These are phyloP conservation scores for Quercus lobata DNA, from an alignment of 331 rosid species.

Conservation along the genomic window DNA sequence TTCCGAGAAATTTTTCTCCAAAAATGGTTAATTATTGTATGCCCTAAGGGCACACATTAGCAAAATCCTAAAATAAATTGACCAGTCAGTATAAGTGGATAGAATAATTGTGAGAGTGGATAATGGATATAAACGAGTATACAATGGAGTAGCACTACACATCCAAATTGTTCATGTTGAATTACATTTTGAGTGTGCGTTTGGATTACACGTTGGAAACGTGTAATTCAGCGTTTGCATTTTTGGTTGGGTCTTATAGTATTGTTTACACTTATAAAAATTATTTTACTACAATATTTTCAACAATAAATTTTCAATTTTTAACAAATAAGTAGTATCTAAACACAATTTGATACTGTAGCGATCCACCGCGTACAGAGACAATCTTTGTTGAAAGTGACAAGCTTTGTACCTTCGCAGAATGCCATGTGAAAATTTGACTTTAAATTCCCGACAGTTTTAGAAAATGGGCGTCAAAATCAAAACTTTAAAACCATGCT, in stretches of 20 bases:
- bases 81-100: not conserved
- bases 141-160: not conserved
- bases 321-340: too few relatives aligned
- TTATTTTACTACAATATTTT: too few relatives aligned
- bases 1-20: too few relatives aligned
- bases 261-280: too few relatives aligned
- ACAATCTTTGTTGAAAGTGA: not conserved
- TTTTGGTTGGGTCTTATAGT: too few relatives aligned
- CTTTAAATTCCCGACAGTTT: not conserved
- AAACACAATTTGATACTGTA: not conserved
- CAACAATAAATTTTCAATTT: too few relatives aligned
- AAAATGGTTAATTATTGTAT: too few relatives aligned
- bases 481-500: not conserved
- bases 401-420: not conserved
- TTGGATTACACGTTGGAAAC: too few relatives aligned
- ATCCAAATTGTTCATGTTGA: not conserved
- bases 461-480: not conserved
- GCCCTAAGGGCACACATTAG: too few relatives aligned
- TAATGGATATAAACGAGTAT: not conserved
- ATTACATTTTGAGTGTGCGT: not conserved
- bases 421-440: conserved; percentile 3
- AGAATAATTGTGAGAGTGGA: not conserved
- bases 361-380: not conserved
- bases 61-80: too few relatives aligned
- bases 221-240: too few relatives aligned